Evolutionary conservation across 1,139 yeast species (phyloP), one percentile per base, ranked within the genome.

Genomic region (Nakaseomyces uthaithaninus): DNA sequence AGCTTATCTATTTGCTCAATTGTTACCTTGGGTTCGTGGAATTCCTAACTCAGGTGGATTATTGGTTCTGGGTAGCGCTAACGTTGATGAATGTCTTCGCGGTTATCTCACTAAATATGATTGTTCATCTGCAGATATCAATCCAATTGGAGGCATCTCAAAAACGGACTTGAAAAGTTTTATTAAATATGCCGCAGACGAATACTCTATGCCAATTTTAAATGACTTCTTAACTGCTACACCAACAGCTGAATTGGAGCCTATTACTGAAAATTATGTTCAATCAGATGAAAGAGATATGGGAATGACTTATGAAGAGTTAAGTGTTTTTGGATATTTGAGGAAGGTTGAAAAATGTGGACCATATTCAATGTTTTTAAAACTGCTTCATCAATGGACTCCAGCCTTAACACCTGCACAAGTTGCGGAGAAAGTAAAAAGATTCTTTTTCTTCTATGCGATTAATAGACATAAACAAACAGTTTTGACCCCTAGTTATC

Each of bases 161-260:
- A 91, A 91, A 60, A 85, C 87, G 0, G 99, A 93, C 58, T 68
- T 91, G 59, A 89, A 86, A 58, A 68, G 74, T 40, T 91, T 93
- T 55, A 91, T 91, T 44, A 75, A 70, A 3, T 91, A 87, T 75
- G 91, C 96, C 0, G 70, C 75, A 33, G 62, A 57, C 9, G 70
- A 74, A 42, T 89, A 83, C 58, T 71, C 81, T 1, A 59, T 91
- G 55, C 95, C 96, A 3, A 73, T 91, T 18, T 68, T 91, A 47
- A 66, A 73, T 36, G 82, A 80, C 5, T 91, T 93, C 59, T 67
- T 91, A 38, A 75, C 75, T 46, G 98, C 98, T 0, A 81, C 91
- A 0, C 99, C 99, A 27, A 91, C 98, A 0, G 99, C 99, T 0
- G 99, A 91, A 60, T 72, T 91, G 42, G 99, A 91, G 57, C 99